Conservation (phyloP, 345 rosid species). For the Brassica rapa region DNA sequence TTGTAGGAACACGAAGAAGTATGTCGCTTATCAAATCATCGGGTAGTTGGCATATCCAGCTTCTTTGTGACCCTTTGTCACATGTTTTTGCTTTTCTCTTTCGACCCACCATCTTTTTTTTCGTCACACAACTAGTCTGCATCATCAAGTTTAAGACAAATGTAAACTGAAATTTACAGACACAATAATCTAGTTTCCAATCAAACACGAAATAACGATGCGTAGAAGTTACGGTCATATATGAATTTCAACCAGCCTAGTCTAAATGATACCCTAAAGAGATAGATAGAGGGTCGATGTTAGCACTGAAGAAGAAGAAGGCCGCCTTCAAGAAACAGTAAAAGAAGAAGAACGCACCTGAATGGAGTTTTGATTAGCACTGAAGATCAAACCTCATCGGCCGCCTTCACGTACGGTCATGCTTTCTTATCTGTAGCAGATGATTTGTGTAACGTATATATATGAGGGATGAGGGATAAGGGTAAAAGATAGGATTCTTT, state of each 20-base stretch:
- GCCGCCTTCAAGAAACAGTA: not conserved
- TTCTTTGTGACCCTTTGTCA: not conserved
- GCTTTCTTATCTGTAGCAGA: not conserved
- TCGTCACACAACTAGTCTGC: conserved; percentile 1
- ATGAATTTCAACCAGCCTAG: not conserved
- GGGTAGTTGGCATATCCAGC: not conserved
- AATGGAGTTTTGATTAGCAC: not conserved
- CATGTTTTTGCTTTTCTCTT: not conserved
- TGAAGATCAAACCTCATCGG: not conserved
- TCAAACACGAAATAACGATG: not conserved
- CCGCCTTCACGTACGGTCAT: not conserved
- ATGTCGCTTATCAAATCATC: not conserved
- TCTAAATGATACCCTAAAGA: not conserved
- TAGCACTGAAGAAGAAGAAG: not conserved
- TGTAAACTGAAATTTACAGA: not conserved
- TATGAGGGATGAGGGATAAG: not conserved
- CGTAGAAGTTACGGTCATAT: not conserved
- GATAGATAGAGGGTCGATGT: not conserved
- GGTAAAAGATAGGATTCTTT: not conserved
- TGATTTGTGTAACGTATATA: not conserved
- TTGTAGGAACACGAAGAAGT: not conserved
- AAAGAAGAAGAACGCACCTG: not conserved
- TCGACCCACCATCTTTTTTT: not conserved
- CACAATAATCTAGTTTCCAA: not conserved
- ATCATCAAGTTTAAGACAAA: conserved; percentile 33